A percentile compares a stretch with the other conserved stretches of the same genome.
Evolutionary conservation across 257 asterid genomes (phyloP).

Genomic region (Anisodus tanguticus): DNA sequence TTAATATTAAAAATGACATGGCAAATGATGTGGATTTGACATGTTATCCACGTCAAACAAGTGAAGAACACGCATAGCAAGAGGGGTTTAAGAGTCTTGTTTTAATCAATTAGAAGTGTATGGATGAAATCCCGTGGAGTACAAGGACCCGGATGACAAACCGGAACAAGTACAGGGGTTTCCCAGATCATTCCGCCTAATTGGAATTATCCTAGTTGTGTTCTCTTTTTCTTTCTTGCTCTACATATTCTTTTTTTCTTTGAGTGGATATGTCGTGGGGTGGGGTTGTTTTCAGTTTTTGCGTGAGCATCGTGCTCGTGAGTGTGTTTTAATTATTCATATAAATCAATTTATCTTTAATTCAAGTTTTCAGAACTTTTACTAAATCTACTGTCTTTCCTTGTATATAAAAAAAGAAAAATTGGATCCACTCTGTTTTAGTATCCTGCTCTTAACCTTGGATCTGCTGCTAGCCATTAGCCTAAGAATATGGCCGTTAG

Average conservation of each 20-base stretch:
- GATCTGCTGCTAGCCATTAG: neutral
- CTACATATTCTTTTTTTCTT: neutral
- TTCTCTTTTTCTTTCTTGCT: no score
- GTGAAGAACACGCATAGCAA: no score
- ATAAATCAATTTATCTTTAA: neutral
- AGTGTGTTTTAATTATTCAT: neutral
- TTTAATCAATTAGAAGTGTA: no score
- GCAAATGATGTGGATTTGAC: no score
- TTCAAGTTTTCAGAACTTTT: neutral
- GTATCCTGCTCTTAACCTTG: neutral
- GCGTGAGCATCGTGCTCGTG: neutral
- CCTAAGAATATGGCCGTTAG: neutral
- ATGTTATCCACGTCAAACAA: no score
- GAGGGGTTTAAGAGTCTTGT: no score
- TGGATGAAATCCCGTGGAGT: no score
- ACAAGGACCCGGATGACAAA: no score
- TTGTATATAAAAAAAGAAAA: neutral
- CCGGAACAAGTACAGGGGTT: no score
- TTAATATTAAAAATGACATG: no score
- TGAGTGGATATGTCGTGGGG: neutral
- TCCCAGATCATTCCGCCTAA: no score
- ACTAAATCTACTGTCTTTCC: neutral
- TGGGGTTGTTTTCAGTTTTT: slow-evolving; percentile 18
- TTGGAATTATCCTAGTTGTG: no score
- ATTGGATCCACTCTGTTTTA: neutral